Conservation (phyloP, 2,329 filamentous ascomycete species). For the Parastagonospora avenae region DNA sequence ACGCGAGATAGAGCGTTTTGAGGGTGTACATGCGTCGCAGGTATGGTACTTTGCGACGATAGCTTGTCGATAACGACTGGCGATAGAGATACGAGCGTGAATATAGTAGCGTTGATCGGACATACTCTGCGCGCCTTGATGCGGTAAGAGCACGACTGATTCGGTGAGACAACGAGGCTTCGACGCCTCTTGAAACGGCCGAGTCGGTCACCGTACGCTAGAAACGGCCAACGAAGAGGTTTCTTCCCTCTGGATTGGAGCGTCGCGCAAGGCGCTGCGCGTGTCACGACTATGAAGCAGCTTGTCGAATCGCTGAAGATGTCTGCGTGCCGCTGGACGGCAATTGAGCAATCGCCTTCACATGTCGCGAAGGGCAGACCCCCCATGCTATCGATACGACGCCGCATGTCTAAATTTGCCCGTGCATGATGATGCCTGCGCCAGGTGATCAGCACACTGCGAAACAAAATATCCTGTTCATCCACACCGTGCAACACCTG, state of each 20-base stretch:
- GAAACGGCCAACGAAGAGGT: neutral
- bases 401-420: slow-evolving; percentile 32
- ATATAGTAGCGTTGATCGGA: too few relatives aligned
- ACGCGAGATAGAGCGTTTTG: neutral
- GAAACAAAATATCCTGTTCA: slow-evolving; percentile 28
- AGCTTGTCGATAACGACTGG: neutral
- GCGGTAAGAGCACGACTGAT: neutral
- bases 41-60: neutral
- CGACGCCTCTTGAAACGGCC: slow-evolving; percentile 11
- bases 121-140: slow-evolving; percentile 3
- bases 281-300: slow-evolving; percentile 10
- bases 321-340: neutral
- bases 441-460: slow-evolving; percentile 35
- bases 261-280: slow-evolving; percentile 18
- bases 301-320: neutral
- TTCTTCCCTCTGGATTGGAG: neutral
- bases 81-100: too few relatives aligned
- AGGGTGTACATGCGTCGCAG: too few relatives aligned
- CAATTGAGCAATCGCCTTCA: neutral
- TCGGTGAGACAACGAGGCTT: slow-evolving; percentile 11
- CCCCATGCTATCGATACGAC: slow-evolving; percentile 11
- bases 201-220: neutral
- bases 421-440: slow-evolving; percentile 10
- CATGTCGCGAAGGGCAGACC: neutral
- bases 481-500: slow-evolving; percentile 20